Evolutionary conservation across 2,329 filamentous ascomycete species (phyloP), one percentile per base, ranked within the genome.

Genomic region (Ploettnerulaceae sp.): DNA sequence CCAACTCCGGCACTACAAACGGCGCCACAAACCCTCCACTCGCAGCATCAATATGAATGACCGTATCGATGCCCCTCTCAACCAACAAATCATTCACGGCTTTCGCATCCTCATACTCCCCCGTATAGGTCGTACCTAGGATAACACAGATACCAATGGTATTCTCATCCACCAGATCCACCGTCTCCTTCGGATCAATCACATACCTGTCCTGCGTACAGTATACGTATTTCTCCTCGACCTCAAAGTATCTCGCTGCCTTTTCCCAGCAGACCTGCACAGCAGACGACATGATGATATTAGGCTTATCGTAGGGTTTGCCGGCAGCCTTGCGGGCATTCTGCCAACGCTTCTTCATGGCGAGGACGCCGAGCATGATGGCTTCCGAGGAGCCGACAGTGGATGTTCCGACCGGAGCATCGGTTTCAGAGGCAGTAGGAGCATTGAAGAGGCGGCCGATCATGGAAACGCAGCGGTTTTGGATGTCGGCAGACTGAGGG

Each of bases 191-290:
- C 0, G 81, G 80, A 57, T 84, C 80, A 51, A 84, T 77, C 42
- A 83, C 77, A 57, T 72, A 84, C 51, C 81, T 71, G 0, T 81
- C 75, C 2, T 69, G 67, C 0, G 76, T 76, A 67, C 80, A 84
- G 66, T 78, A 81, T 24, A 83, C 78, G 7, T 77, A 89, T 69
- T 86, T 88, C 73, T 96, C 90, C 58, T 96, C 91, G 32, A 96
- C 79, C 61, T 97, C 91, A 60, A 95, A 93, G 71, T 94, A 95
- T 41, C 89, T 77, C 4, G 84, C 81, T 0, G 85, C 84, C 73
- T 96, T 96, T 68, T 96, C 89, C 90, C 90, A 96, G 75, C 89
- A 95, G 31, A 96, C 91, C 70, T 97, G 91, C 2, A 96, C 91
- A 24, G 91, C 90, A 20, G 87, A 89, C 60, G 87, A 93, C 91